These are phyloP conservation scores for Cyberlindnera mycetangii DNA, from an alignment of 805 yeast species.

Conservation along the genomic window DNA sequence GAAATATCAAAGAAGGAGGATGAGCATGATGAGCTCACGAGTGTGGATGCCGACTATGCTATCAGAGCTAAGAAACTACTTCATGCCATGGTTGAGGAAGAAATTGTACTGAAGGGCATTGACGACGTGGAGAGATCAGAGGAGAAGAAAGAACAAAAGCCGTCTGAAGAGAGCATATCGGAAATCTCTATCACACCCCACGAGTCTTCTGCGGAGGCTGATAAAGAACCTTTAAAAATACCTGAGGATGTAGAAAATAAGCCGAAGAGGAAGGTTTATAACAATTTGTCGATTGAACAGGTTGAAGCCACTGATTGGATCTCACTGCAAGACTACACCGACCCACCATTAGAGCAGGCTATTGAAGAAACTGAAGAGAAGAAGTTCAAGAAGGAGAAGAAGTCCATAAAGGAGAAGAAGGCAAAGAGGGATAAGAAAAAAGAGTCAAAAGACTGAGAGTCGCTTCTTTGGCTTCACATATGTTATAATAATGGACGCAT, in stretches of 20 bases:
- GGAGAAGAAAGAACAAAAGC: neutral
- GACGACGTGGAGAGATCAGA: conserved; percentile 20
- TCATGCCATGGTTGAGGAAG: conserved; percentile 21
- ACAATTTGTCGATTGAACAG: conserved; percentile 39
- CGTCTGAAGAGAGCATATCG: neutral
- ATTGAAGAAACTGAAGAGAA: conserved; percentile 14
- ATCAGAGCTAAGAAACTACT: conserved; percentile 26
- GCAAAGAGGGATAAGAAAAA: neutral
- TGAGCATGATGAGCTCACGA: conserved; percentile 21
- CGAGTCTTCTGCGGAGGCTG: neutral
- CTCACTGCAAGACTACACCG: conserved; percentile 13
- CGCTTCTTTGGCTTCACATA: neutral
- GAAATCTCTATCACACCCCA: neutral
- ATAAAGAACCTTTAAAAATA: neutral
- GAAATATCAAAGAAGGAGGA: too few species aligned
- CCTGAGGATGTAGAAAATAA: conserved; percentile 6
- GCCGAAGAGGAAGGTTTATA: conserved; percentile 6
- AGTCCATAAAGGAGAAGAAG: conserved; percentile 12
- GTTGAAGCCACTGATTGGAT: conserved; percentile 40
- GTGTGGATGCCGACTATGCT: conserved; percentile 29
- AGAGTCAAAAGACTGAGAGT: neutral
- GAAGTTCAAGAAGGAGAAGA: conserved; percentile 19
- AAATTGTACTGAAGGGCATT: conserved; percentile 19
- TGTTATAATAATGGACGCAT: too few species aligned
- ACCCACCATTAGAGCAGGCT: conserved; percentile 1